Evolutionary conservation across 2,329 filamentous ascomycete genomes (phyloP), one percentile per base, ranked within the genome.

Genomic region (Dactylella cylindrospora): DNA sequence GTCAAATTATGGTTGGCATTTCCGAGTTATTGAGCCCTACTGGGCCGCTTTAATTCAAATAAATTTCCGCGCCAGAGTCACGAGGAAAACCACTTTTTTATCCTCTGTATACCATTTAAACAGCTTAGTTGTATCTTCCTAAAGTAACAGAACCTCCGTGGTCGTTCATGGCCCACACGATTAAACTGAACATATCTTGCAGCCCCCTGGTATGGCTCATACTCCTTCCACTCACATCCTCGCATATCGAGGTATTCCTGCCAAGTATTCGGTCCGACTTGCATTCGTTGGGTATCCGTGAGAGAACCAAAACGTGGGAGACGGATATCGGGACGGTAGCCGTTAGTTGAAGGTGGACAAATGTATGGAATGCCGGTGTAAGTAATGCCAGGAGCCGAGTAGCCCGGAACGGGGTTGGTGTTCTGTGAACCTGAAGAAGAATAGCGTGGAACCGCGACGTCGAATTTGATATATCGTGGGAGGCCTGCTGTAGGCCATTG

Each of bases 301-400:
- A 51, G 20, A 8, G 54, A 60, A 5, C 45, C 54, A 28, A 45
- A 51, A 26, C 39, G 26, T 35, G 54, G 54, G 7, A 50, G 54
- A 20, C 40, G 45, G 17, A 51, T 45, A 31, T 60, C 46, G n/a
- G 54, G 45, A 13, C 17, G 29, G 32, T 60, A 60, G 17, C 54
- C 54, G 19, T 45, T 40, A 6, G 44, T 19, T 12, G 54, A 60
- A 15, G 38, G 54, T 5, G 54, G 54, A 26, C 45, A 51, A 20
- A 51, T 60, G 25, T 60, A 60, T 28, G 54, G 54, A n/a, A n/a
- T n/a, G n/a, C n/a, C n/a, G n/a, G n/a, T n/a, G n/a, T n/a, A n/a
- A n/a, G n/a, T n/a, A n/a, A n/a, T n/a, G n/a, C n/a, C n/a, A n/a
- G n/a, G n/a, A n/a, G n/a, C n/a, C n/a, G n/a, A n/a, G n/a, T n/a